These are phyloP conservation scores for Fusarium tjaetaba DNA, from an alignment of 2,329 filamentous ascomycete species.

Conservation along the genomic window DNA sequence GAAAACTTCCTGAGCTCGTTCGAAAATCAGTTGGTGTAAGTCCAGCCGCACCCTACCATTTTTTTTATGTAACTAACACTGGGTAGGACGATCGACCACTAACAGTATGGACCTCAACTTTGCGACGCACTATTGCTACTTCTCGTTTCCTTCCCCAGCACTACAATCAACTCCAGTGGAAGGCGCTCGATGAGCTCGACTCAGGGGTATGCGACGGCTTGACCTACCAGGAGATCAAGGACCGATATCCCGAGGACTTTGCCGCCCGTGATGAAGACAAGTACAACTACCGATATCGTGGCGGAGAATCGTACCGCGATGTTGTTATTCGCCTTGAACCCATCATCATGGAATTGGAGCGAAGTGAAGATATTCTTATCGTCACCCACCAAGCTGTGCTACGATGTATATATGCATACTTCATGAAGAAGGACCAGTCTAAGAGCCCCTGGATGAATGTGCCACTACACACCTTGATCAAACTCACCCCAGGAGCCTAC, in stretches of 20 bases:
- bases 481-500: slow-evolving; percentile 93
- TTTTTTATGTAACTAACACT: slow-evolving; percentile 19
- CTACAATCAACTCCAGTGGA: slow-evolving; percentile 98
- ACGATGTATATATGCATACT: slow-evolving; percentile 97
- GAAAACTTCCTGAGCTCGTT: slow-evolving; percentile 84
- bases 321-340: slow-evolving; percentile 97
- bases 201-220: slow-evolving; percentile 96
- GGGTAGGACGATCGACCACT: slow-evolving; percentile 67
- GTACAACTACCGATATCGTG: slow-evolving; percentile 98
- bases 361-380: slow-evolving; percentile 96
- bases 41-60: slow-evolving; percentile 25
- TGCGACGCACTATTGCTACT: slow-evolving; percentile 89
- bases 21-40: slow-evolving; percentile 85
- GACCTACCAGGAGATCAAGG: slow-evolving; percentile 94
- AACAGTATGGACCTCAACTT: slow-evolving; percentile 70
- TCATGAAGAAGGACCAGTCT: slow-evolving; percentile 95
- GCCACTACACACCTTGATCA: slow-evolving; percentile 94
- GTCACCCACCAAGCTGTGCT: slow-evolving; percentile 98
- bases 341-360: slow-evolving; percentile 99
- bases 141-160: slow-evolving; percentile 81
- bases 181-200: slow-evolving; percentile 96
- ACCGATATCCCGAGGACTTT: slow-evolving; percentile 93
- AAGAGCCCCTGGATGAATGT: slow-evolving; percentile 99
- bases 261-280: slow-evolving; percentile 96
- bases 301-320: slow-evolving; percentile 94